phyloP scores from a whole-genome alignment of 179 eudicot species.

The Beta macrorhiza region DNA sequence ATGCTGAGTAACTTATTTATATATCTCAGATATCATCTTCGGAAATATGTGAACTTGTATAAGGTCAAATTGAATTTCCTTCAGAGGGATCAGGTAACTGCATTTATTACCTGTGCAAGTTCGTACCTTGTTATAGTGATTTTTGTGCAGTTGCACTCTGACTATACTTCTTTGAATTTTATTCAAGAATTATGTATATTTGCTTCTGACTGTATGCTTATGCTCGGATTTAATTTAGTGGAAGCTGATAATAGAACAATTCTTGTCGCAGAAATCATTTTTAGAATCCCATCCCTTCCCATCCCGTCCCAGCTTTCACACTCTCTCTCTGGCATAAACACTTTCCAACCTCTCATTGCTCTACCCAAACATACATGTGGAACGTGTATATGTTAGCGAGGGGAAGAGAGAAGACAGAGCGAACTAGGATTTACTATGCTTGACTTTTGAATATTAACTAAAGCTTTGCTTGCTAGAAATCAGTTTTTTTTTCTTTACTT shows the following conservation, averaged over 20 bases:
- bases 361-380: background rate
- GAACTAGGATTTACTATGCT: background rate
- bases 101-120: constrained; percentile 11
- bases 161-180: background rate
- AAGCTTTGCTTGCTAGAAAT: no score
- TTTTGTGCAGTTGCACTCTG: background rate
- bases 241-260: background rate
- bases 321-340: background rate
- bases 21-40: constrained; percentile 54
- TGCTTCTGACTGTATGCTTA: background rate
- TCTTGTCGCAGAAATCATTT: background rate
- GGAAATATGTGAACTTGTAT: constrained; percentile 89
- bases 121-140: background rate
- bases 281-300: background rate
- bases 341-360: background rate
- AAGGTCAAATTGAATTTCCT: constrained; percentile 77
- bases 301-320: background rate
- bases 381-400: background rate
- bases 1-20: constrained; percentile 22
- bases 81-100: constrained; percentile 73
- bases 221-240: background rate
- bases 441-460: background rate
- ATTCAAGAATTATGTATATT: background rate
- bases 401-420: background rate
- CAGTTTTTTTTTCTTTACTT: no score